phyloP scores from a whole-genome alignment of 306 rosid species.

The Psophocarpus tetragonolobus region DNA sequence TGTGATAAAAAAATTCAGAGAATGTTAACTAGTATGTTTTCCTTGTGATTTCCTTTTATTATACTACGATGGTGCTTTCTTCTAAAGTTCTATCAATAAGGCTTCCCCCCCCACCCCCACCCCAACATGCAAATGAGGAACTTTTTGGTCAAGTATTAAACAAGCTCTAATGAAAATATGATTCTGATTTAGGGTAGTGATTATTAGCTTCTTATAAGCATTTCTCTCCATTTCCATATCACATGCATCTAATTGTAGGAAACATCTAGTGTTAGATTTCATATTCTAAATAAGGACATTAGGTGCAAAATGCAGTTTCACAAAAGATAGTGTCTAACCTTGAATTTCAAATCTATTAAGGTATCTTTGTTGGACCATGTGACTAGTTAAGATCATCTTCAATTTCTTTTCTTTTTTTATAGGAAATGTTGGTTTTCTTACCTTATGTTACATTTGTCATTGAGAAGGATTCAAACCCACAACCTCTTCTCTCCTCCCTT shows the following conservation, averaged over 20 bases:
- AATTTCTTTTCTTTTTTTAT: too few species aligned
- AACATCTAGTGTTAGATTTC: neutral
- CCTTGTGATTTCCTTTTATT: slow-evolving; percentile 13
- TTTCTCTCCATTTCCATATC: neutral
- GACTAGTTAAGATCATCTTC: neutral
- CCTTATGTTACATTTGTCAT: too few species aligned
- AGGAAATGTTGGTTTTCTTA: too few species aligned
- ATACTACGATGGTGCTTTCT: slow-evolving; percentile 7
- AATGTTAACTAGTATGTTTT: slow-evolving; percentile 52
- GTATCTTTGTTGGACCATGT: neutral
- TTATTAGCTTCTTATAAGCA: slow-evolving; percentile 17
- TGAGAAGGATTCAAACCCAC: too few species aligned
- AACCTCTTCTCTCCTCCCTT: too few species aligned
- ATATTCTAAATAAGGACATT: neutral
- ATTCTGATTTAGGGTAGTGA: neutral
- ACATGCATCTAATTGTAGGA: neutral
- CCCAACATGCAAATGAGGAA: too few species aligned
- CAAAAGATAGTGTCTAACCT: neutral
- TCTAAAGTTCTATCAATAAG: neutral
- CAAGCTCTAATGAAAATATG: neutral
- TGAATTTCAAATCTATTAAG: neutral
- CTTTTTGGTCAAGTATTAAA: slow-evolving; percentile 4
- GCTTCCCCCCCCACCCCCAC: neutral
- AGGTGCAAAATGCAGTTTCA: neutral
- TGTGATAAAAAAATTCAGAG: slow-evolving; percentile 64